A percentile compares a stretch with the other conserved stretches of the same genome.
phyloP scores from a whole-genome alignment of 495 filamentous ascomycete genomes.

The Hyphodiscus hymeniophilus region DNA sequence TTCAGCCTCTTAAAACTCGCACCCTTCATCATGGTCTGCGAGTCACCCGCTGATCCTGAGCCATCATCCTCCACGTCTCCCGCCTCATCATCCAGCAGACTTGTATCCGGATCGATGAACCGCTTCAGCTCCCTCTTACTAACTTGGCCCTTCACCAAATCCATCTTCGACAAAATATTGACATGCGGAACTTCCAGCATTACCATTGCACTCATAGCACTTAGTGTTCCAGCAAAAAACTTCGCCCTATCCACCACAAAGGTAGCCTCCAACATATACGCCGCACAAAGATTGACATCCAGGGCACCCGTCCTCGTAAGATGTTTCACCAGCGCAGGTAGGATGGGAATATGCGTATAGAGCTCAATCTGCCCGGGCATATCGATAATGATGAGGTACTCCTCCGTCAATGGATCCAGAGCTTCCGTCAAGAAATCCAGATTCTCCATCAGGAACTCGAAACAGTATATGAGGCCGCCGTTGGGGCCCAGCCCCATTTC shows the following conservation, averaged over 20 bases:
- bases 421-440: constrained; percentile 87
- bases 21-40: constrained; percentile 65
- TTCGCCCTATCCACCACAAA: constrained; percentile 94
- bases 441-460: constrained; percentile 93
- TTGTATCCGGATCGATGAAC: constrained; percentile 76
- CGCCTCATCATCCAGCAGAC: constrained; percentile 65
- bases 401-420: constrained; percentile 81
- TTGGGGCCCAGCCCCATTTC: constrained; percentile 91
- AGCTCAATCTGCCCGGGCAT: constrained; percentile 99
- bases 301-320: constrained; percentile 71
- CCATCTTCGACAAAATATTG: constrained; percentile 95
- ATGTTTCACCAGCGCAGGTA: constrained; percentile 77
- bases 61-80: constrained; percentile 35
- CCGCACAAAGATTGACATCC: constrained; percentile 86
- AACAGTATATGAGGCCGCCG: constrained; percentile 94
- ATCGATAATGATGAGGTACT: constrained; percentile 94
- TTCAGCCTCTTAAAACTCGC: constrained; percentile 72
- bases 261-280: constrained; percentile 90
- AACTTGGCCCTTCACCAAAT: constrained; percentile 79
- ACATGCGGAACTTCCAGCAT: constrained; percentile 95
- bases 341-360: constrained; percentile 91
- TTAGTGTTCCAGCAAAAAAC: constrained; percentile 91
- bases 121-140: constrained; percentile 75
- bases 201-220: constrained; percentile 97
- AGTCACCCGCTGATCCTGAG: constrained; percentile 34